Percentiles rank a stretch among this genome's conserved stretches.
These are phyloP conservation scores for Candida michaelii DNA, from an alignment of 805 yeast genomes.

Conservation along the genomic window DNA sequence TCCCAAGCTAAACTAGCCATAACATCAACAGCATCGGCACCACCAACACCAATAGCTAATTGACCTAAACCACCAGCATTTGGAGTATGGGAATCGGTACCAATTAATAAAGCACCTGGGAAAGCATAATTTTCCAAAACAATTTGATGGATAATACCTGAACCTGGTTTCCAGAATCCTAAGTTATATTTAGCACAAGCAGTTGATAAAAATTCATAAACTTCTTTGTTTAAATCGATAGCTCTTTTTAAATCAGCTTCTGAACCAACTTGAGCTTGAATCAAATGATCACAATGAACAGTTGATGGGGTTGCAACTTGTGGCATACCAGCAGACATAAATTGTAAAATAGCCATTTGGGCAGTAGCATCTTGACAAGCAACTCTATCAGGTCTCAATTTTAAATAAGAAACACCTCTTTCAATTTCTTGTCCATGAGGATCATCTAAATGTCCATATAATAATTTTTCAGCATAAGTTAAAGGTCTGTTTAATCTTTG, in stretches of 20 bases:
- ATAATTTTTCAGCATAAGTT: slow-evolving; percentile 92
- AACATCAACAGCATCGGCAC: slow-evolving; percentile 98
- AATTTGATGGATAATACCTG: slow-evolving; percentile 97
- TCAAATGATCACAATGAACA: slow-evolving; percentile 96
- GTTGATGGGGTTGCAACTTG: slow-evolving; percentile 93
- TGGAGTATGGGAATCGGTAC: slow-evolving; percentile 98
- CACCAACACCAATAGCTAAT: slow-evolving; percentile 98
- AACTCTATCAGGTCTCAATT: slow-evolving; percentile 95
- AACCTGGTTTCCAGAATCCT: slow-evolving; percentile 99
- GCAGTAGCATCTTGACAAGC: slow-evolving; percentile 99
- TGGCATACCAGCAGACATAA: slow-evolving; percentile 92
- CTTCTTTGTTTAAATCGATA: slow-evolving; percentile 87
- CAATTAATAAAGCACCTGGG: slow-evolving; percentile 95
- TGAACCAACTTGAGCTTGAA: slow-evolving; percentile 94
- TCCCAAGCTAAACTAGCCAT: slow-evolving; percentile 96
- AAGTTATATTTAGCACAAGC: slow-evolving; percentile 95
- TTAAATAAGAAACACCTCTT: slow-evolving; percentile 89
- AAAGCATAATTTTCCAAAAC: slow-evolving; percentile 94
- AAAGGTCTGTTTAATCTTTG: slow-evolving; percentile 82
- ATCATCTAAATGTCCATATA: slow-evolving; percentile 92
- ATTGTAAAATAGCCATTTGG: slow-evolving; percentile 96
- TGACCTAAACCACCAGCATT: slow-evolving; percentile 99
- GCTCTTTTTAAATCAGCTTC: slow-evolving; percentile 82
- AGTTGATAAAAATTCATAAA: slow-evolving; percentile 83
- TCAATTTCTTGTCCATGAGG: slow-evolving; percentile 83